Conservation (phyloP, 257 asterid genomes). For the Ophiorrhiza pumila region DNA sequence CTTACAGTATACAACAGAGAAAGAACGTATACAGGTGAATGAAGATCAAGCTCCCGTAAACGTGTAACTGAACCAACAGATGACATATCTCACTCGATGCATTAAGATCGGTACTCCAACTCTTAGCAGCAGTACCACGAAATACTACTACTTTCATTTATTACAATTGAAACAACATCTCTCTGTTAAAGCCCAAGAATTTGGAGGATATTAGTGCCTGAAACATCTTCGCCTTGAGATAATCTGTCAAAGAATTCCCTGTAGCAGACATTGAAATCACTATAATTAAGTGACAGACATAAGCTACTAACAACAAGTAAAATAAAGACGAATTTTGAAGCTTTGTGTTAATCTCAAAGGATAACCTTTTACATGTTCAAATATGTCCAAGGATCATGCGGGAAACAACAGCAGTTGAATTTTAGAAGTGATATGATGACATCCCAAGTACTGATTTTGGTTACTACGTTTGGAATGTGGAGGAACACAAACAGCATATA, state of each 20-base stretch:
- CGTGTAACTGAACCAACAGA: too few species aligned
- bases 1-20: not conserved
- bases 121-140: too few species aligned
- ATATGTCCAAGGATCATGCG: not conserved
- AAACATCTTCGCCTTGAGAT: not conserved
- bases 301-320: not conserved
- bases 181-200: not conserved
- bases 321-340: not conserved
- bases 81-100: not conserved
- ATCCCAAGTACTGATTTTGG: too few species aligned
- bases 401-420: not conserved
- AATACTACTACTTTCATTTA: too few species aligned
- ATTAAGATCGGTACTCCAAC: too few species aligned
- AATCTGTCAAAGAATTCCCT: not conserved
- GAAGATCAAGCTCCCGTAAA: too few species aligned
- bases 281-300: not conserved
- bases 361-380: not conserved
- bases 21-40: too few species aligned
- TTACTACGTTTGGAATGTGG: too few species aligned
- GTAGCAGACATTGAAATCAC: not conserved
- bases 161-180: not conserved
- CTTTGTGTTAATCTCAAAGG: not conserved
- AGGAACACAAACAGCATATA: too few species aligned
- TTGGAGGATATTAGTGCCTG: too few species aligned
- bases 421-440: not conserved